These are phyloP conservation scores for Dicorynia guianensis DNA, from an alignment of 306 rosid genomes.

Conservation along the genomic window DNA sequence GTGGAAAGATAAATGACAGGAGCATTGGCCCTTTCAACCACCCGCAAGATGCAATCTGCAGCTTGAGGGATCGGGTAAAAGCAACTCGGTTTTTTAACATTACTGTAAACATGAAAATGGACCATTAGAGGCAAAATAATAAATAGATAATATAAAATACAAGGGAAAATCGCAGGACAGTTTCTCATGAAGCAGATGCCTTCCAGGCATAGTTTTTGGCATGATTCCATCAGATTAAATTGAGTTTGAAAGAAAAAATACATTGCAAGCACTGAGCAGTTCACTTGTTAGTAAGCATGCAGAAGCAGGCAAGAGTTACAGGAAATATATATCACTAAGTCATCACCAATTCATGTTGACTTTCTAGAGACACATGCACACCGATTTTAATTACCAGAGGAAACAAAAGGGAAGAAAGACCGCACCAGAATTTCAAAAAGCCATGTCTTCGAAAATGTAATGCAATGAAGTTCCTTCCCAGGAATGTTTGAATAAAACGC, in stretches of 20 bases:
- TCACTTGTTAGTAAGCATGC: conserved; percentile 28
- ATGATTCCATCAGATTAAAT: conserved; percentile 8
- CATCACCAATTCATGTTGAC: conserved; percentile 11
- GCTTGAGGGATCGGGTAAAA: conserved; percentile 99
- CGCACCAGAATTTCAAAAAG: conserved; percentile 93
- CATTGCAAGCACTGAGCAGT: neutral
- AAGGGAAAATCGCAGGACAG: conserved; percentile 21
- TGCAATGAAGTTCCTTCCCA: conserved; percentile 82
- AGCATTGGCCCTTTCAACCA: conserved; percentile 70
- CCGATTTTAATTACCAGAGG: neutral
- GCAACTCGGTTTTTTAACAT: conserved; percentile 84
- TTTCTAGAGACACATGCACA: neutral
- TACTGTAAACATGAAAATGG: conserved; percentile 62
- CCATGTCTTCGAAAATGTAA: conserved; percentile 95
- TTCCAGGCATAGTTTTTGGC: neutral
- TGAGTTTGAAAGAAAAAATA: neutral
- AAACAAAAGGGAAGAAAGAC: conserved; percentile 25
- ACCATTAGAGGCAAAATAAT: conserved; percentile 33
- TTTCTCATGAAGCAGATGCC: conserved; percentile 24
- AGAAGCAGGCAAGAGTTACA: conserved; percentile 16
- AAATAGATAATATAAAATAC: neutral
- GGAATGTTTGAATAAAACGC: conserved; percentile 94
- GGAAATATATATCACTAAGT: conserved; percentile 23
- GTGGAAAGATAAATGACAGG: conserved; percentile 90
- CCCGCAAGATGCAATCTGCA: conserved; percentile 78